Conservation (phyloP, 2,329 filamentous ascomycete genomes). For the Fusarium sacchari region DNA sequence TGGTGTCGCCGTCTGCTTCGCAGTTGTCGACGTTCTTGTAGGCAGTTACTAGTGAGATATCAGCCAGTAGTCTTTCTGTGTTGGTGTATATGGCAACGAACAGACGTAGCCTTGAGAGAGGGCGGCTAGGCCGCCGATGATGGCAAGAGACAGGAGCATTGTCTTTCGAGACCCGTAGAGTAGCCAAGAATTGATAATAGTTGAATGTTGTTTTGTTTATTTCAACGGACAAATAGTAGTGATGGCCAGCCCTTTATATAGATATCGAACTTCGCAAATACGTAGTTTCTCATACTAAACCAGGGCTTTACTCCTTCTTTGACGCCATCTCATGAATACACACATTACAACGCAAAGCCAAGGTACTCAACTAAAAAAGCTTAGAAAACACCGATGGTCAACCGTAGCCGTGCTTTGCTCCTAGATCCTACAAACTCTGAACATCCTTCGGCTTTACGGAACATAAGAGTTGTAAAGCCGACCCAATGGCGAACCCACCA, state of each 20-base stretch:
- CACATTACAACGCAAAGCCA: not conserved
- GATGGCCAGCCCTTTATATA: not conserved
- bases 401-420: not conserved
- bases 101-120: not conserved
- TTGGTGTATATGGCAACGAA: not conserved
- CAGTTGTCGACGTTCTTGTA: not conserved
- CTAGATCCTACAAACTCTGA: not conserved
- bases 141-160: not conserved
- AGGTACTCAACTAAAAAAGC: not conserved
- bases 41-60: not conserved
- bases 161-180: not conserved
- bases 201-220: not conserved
- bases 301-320: fast-evolving
- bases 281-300: too few species aligned
- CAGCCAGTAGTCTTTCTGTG: not conserved
- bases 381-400: fast-evolving
- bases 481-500: not conserved
- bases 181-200: fast-evolving
- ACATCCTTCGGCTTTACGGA: not conserved
- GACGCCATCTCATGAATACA: not conserved
- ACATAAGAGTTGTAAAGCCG: not conserved
- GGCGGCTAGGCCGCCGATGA: not conserved
- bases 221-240: not conserved
- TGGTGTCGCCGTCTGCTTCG: not conserved
- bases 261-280: too few species aligned